Evolutionary conservation across 2,329 filamentous ascomycete species (phyloP).

Genomic region (Aspergillus sp.): DNA sequence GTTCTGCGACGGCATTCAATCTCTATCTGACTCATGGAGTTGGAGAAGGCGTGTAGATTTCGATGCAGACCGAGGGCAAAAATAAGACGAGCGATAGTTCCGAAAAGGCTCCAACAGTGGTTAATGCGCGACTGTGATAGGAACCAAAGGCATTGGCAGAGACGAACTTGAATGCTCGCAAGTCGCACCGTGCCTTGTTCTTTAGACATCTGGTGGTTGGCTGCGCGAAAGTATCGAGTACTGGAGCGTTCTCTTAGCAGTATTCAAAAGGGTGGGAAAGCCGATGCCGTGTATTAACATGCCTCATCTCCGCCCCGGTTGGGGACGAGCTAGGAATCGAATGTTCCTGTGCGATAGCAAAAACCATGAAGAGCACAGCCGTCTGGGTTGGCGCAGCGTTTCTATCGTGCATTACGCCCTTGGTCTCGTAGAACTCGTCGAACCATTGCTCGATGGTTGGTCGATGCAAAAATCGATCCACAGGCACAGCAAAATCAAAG

Average conservation of each 20-base stretch:
- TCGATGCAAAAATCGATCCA: background rate
- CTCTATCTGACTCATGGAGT: slow-evolving; percentile 5
- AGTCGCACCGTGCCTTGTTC: background rate
- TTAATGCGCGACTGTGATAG: slow-evolving; percentile 1
- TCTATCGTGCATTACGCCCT: background rate
- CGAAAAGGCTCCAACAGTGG: background rate
- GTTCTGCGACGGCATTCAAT: background rate
- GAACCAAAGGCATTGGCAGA: slow-evolving; percentile 4
- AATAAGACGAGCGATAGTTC: background rate
- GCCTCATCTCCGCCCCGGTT: background rate
- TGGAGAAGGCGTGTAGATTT: background rate
- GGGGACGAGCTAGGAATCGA: background rate
- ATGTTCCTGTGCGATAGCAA: background rate
- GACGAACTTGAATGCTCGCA: background rate
- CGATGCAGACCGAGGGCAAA: slow-evolving; percentile 1
- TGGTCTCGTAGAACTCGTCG: background rate
- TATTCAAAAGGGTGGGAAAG: no score
- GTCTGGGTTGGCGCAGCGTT: background rate
- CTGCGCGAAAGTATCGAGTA: background rate
- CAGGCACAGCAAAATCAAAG: background rate
- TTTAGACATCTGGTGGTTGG: background rate
- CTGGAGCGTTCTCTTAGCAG: background rate
- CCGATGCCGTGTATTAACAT: background rate
- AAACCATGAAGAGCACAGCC: background rate
- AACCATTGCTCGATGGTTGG: background rate